A percentile compares a stretch with the other conserved stretches of the same genome.
These are phyloP conservation scores for Clarireedia monteithiana DNA, from an alignment of 2,329 filamentous ascomycete genomes.

Conservation along the genomic window DNA sequence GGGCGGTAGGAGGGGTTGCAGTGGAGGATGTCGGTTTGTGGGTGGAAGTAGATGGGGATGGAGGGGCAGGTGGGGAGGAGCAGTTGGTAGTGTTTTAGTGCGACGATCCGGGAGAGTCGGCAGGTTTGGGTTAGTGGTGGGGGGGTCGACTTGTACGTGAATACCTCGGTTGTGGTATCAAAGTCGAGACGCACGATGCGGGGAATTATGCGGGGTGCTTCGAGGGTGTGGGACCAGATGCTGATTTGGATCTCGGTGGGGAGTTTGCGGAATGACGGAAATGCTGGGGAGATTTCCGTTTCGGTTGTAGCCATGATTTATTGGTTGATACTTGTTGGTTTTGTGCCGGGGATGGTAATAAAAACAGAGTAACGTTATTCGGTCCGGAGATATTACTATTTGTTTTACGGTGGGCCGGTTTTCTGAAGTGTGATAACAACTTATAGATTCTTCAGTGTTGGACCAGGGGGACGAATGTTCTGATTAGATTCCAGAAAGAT, in stretches of 20 bases:
- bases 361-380: not conserved
- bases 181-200: not conserved
- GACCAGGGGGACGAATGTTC: no score
- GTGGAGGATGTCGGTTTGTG: not conserved
- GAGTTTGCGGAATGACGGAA: not conserved
- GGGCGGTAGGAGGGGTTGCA: not conserved
- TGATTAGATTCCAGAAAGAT: no score
- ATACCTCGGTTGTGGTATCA: not conserved
- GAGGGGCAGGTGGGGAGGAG: not conserved
- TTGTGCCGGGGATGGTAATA: not conserved
- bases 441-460: no score
- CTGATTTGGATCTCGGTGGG: conserved; percentile 3
- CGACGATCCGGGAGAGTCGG: not conserved
- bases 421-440: no score
- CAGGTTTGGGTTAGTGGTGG: not conserved
- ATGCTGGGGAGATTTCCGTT: not conserved
- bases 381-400: not conserved
- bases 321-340: not conserved
- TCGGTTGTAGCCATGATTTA: not conserved
- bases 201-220: not conserved
- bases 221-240: not conserved
- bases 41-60: not conserved
- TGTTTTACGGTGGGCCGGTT: no score
- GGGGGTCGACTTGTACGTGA: not conserved
- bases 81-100: not conserved